Evolutionary conservation across 441 rosid species (phyloP), one percentile per base, ranked within the genome.

Genomic region (Jatropha multifida): DNA sequence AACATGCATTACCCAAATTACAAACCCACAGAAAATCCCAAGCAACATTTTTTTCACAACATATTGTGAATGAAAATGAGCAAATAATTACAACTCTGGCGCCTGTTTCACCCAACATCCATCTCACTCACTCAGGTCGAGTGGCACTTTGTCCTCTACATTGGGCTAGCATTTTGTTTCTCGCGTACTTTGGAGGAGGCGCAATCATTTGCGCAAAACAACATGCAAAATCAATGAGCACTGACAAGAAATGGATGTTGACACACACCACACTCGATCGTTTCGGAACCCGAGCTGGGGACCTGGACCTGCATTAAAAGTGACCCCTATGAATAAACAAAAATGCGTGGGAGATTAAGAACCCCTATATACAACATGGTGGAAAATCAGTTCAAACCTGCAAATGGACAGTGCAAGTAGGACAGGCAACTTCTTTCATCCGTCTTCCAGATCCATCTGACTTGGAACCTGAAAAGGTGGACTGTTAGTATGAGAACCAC

Each of bases 261-360:
- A 84, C 99, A 96, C 74, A 96, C 98, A 48, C 99, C 98, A 54
- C 99, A 96, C 79, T 96, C 99, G 41, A 96, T 92, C 46, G 97
- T 94, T 86, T 96, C 97, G 41, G 98, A 96, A 76, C 99, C 98
- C 20, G 98, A 94, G 90, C 85, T 85, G 54, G 99, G 99, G 79
- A 96, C 97, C 83, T 96, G 99, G 69, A 96, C 99, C 98, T 96
- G 91, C 79, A 83, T 75, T 23, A 72, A 14, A 17, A n/a, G 41
- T 18, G 15, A n/a, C 7, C 26, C 6, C 17, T 0, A 27, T 20
- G 9, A 42, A 42, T 40, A 8, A 37, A 17, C 60, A 61, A 23
- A 4, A 23, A 11, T 17, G 48, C 13, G 40, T 37, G 7, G 46
- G 55, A 68, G 46, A 51, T 44, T 11, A 40, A 37, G 13, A 14